A percentile compares a stretch with the other conserved stretches of the same genome.
Evolutionary conservation across 257 asterid species (phyloP).

Genomic region (Solanum gracilifrons): DNA sequence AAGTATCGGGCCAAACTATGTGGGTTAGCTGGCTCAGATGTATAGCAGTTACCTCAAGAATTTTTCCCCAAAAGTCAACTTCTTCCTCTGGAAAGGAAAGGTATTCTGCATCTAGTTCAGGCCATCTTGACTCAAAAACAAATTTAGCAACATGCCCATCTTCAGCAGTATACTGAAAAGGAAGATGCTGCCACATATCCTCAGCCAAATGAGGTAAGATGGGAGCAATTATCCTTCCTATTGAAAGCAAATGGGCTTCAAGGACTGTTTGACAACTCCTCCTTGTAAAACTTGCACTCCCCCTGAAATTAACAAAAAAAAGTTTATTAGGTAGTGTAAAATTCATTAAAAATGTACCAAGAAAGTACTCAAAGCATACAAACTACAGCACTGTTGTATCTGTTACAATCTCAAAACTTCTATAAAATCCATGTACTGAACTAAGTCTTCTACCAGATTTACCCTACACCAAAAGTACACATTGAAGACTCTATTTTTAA

Average conservation of each 20-base stretch:
- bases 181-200: slow-evolving; percentile 96
- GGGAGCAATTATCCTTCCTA: slow-evolving; percentile 75
- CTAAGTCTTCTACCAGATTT: not conserved
- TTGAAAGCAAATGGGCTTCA: slow-evolving; percentile 60
- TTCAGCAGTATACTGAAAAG: slow-evolving; percentile 51
- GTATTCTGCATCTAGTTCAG: slow-evolving; percentile 37
- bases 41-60: slow-evolving; percentile 65
- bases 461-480: not conserved
- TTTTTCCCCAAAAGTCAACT: slow-evolving; percentile 64
- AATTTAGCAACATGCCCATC: slow-evolving; percentile 52
- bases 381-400: not conserved
- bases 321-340: not conserved
- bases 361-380: not conserved
- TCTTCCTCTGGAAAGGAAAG: slow-evolving; percentile 59
- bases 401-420: not conserved
- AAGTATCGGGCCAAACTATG: not conserved
- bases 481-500: not conserved
- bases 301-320: slow-evolving; percentile 27
- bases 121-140: slow-evolving; percentile 89
- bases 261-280: slow-evolving; percentile 96
- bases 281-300: slow-evolving; percentile 71
- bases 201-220: slow-evolving; percentile 95
- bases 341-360: not conserved
- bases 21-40: not conserved
- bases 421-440: not conserved